A percentile compares a stretch with the other conserved stretches of the same genome.
Conservation (phyloP, 805 yeast species). For the Metschnikowia rubicola region DNA sequence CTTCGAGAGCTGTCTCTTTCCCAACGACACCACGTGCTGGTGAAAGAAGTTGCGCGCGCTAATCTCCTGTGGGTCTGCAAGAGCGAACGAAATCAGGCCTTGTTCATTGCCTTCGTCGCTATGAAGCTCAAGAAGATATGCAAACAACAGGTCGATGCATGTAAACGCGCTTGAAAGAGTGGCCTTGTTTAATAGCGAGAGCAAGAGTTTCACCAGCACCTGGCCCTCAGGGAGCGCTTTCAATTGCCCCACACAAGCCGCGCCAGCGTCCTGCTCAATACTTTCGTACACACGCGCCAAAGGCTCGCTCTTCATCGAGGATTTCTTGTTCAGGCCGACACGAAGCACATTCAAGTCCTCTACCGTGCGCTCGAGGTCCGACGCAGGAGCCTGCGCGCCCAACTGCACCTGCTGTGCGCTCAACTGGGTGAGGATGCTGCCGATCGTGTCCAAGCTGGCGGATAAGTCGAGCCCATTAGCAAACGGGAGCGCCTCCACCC, state of each 20-base stretch:
- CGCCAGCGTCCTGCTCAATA: conserved; percentile 41
- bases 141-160: conserved; percentile 58
- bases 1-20: conserved; percentile 50
- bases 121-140: conserved; percentile 30
- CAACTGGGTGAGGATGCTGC: conserved; percentile 49
- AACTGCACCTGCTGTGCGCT: conserved; percentile 36
- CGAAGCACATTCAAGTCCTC: conserved; percentile 17
- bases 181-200: conserved; percentile 64
- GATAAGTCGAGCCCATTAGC: conserved; percentile 66
- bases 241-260: conserved; percentile 42
- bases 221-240: conserved; percentile 34
- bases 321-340: conserved; percentile 22
- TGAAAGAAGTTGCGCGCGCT: conserved; percentile 84
- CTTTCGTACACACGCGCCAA: conserved; percentile 22
- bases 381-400: conserved; percentile 1
- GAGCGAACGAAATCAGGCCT: background rate
- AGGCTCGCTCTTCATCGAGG: conserved; percentile 25
- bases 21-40: conserved; percentile 74
- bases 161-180: conserved; percentile 51
- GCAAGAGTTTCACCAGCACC: conserved; percentile 52
- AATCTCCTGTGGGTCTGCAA: conserved; percentile 56
- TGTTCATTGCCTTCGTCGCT: background rate
- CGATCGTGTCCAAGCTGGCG: conserved; percentile 49
- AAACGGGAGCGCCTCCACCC: conserved; percentile 72
- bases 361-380: conserved; percentile 1